Percentiles rank a stretch among this genome's conserved stretches.
Evolutionary conservation across 768 basidiomycete species (phyloP).

Genomic region (Mycena floridula): DNA sequence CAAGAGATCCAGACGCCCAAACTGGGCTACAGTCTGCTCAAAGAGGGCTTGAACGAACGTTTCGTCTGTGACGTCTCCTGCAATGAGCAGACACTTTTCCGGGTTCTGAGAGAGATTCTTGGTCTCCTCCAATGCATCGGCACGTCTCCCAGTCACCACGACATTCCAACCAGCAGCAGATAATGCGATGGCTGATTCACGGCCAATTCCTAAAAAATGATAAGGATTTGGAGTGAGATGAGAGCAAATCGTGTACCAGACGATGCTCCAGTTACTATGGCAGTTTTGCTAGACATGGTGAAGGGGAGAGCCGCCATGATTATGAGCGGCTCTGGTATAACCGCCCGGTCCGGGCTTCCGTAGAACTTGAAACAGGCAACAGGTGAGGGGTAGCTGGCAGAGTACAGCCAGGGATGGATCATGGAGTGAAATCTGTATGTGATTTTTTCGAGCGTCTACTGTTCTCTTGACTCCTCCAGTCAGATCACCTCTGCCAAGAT

Average conservation of each 20-base stretch:
- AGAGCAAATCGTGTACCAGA: conserved; percentile 36
- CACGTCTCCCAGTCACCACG: conserved; percentile 58
- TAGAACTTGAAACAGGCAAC: too few relatives aligned
- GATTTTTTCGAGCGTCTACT: too few relatives aligned
- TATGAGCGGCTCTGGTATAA: too few relatives aligned
- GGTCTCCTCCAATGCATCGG: conserved; percentile 54
- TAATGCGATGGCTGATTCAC: conserved; percentile 60
- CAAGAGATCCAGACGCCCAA: conserved; percentile 66
- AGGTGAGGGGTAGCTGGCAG: too few relatives aligned
- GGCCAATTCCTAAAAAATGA: conserved; percentile 49
- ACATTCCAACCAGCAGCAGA: conserved; percentile 65
- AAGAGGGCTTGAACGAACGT: conserved; percentile 60
- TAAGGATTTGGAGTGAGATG: neutral
- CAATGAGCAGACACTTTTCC: conserved; percentile 34
- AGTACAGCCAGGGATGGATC: too few relatives aligned
- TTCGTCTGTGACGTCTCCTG: conserved; percentile 65
- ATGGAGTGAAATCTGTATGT: too few relatives aligned
- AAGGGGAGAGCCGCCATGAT: too few relatives aligned
- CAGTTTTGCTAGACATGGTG: conserved; percentile 18
- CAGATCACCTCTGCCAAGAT: too few relatives aligned
- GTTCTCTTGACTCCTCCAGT: too few relatives aligned
- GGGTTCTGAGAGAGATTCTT: conserved; percentile 31
- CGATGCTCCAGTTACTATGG: conserved; percentile 42
- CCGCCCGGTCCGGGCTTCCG: too few relatives aligned
- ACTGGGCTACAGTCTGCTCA: conserved; percentile 39